Percentiles rank a stretch among this genome's conserved stretches.
Evolutionary conservation across 768 basidiomycete species (phyloP).

Genomic region (Mycena belliarum): DNA sequence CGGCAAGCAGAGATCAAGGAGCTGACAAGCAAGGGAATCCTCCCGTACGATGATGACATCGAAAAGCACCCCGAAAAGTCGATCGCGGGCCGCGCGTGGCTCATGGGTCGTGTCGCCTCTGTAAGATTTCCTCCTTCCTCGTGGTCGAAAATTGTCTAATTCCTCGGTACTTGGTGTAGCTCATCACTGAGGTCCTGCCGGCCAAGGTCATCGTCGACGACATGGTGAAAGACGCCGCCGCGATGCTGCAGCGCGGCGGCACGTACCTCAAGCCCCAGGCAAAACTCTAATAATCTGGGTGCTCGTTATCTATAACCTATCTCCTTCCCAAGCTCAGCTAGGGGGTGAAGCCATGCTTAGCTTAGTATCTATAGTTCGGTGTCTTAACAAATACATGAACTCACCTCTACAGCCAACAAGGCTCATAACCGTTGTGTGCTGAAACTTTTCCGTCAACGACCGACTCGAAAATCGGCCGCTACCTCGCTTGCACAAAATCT

Average conservation of each 20-base stretch:
- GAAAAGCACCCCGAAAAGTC: conserved; percentile 80
- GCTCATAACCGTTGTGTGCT: too few species aligned
- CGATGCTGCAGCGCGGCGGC: conserved; percentile 1
- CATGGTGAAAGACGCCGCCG: conserved; percentile 8
- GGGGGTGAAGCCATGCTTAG: too few species aligned
- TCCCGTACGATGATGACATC: conserved; percentile 73
- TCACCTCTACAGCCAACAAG: too few species aligned
- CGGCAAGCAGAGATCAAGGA: conserved; percentile 79
- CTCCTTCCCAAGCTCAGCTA: too few species aligned
- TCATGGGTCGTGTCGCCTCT: conserved; percentile 82
- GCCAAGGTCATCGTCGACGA: conserved; percentile 56
- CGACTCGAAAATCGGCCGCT: too few species aligned
- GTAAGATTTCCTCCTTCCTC: conserved; percentile 4
- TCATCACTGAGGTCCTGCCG: conserved; percentile 75
- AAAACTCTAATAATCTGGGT: conserved; percentile 12
- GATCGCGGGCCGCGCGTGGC: conserved; percentile 70
- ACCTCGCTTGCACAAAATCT: too few species aligned
- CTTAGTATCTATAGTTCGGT: too few species aligned
- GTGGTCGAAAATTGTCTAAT: background rate
- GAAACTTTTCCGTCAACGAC: too few species aligned
- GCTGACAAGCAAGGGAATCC: conserved; percentile 78
- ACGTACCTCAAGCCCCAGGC: conserved; percentile 46
- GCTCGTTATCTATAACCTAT: too few species aligned
- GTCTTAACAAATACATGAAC: too few species aligned
- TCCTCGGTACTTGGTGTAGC: conserved; percentile 20